Conservation (phyloP, 1,284 basidiomycete species). For the Cutaneotrichosporon dermatis region DNA sequence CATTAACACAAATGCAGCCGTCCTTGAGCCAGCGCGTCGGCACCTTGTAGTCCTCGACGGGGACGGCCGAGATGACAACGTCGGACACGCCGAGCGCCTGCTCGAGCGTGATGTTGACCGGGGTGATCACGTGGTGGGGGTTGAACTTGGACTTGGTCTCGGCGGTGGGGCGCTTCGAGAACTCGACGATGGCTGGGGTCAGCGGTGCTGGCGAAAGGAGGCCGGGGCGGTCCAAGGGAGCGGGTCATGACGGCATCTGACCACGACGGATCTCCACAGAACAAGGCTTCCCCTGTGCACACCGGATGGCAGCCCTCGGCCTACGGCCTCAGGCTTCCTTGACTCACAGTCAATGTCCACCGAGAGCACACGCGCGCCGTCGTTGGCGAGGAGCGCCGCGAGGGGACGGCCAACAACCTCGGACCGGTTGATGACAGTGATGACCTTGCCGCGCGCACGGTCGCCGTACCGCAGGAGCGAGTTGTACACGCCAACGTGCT, state of each 20-base stretch:
- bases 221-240: too few species aligned
- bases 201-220: conserved; percentile 25
- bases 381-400: conserved; percentile 83
- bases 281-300: too few species aligned
- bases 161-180: conserved; percentile 72
- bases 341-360: conserved; percentile 82
- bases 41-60: conserved; percentile 80
- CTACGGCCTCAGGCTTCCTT: too few species aligned
- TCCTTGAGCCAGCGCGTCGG: conserved; percentile 85
- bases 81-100: conserved; percentile 76
- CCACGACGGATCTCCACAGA: too few species aligned
- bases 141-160: conserved; percentile 56
- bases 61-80: conserved; percentile 87
- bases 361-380: conserved; percentile 86
- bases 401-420: conserved; percentile 91
- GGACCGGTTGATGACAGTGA: conserved; percentile 35
- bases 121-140: conserved; percentile 76
- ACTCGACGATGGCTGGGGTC: conserved; percentile 57
- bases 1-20: conserved; percentile 88
- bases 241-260: too few species aligned
- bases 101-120: conserved; percentile 62
- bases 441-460: conserved; percentile 61
- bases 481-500: conserved; percentile 89
- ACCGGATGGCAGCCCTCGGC: too few species aligned
- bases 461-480: conserved; percentile 86